Evolutionary conservation across 2,329 filamentous ascomycete species (phyloP).

Genomic region (Colletotrichum shisoi): DNA sequence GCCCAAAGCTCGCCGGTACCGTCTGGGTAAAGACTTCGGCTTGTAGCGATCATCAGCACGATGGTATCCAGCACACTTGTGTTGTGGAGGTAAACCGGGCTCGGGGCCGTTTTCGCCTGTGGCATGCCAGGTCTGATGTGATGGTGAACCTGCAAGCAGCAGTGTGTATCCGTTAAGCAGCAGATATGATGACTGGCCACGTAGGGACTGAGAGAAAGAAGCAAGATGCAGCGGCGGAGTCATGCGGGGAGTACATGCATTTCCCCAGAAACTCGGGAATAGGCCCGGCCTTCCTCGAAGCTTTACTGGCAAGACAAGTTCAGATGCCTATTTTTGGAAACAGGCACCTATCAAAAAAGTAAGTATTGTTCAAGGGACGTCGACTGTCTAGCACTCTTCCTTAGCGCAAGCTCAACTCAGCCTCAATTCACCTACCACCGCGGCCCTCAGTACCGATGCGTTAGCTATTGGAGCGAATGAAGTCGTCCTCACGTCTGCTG

Average conservation of each 20-base stretch:
- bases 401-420: neutral
- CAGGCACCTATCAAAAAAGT: neutral
- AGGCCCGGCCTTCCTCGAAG: neutral
- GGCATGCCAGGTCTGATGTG: neutral
- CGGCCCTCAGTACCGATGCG: neutral
- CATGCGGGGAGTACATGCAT: neutral
- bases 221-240: neutral
- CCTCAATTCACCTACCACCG: neutral
- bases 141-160: too few relatives aligned
- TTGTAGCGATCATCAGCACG: neutral
- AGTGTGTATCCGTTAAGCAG: too few relatives aligned
- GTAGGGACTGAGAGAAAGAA: neutral
- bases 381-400: neutral
- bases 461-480: neutral
- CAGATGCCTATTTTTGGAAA: slow-evolving; percentile 2
- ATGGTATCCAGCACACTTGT: neutral
- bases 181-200: neutral
- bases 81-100: neutral
- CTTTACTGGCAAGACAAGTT: neutral
- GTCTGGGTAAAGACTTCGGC: neutral
- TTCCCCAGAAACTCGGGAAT: neutral
- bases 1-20: neutral
- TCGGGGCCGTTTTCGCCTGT: neutral
- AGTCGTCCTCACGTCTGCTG: neutral
- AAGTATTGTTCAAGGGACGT: neutral